Conservation (phyloP, 1,284 basidiomycete species). For the Butyriboletus appendiculatus region DNA sequence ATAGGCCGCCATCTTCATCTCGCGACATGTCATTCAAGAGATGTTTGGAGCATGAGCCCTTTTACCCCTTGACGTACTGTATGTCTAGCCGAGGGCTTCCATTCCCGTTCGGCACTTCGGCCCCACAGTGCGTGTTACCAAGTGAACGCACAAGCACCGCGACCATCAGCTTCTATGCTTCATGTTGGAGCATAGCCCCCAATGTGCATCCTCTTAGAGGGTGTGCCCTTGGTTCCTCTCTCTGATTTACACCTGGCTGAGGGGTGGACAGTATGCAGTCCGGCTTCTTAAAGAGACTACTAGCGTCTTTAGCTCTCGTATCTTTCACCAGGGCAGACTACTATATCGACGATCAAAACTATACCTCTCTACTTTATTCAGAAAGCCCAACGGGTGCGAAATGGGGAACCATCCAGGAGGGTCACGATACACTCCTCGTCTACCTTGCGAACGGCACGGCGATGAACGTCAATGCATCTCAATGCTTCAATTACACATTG, state of each 20-base stretch:
- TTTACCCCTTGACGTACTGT: too few species aligned
- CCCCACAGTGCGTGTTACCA: not conserved
- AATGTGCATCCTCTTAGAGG: too few species aligned
- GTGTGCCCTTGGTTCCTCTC: not conserved
- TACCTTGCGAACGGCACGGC: conserved; percentile 11
- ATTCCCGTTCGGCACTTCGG: too few species aligned
- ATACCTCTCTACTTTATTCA: conserved; percentile 16
- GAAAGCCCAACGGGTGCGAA: conserved; percentile 13
- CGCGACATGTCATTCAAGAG: too few species aligned
- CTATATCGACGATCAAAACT: conserved; percentile 22
- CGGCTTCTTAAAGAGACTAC: not conserved
- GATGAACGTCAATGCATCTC: conserved; percentile 19
- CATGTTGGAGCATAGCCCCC: not conserved
- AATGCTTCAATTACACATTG: conserved; percentile 22
- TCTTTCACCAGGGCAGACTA: conserved; percentile 16
- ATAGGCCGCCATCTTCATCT: too few species aligned
- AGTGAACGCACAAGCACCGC: not conserved
- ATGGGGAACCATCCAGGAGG: conserved; percentile 14
- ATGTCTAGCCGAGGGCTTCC: too few species aligned
- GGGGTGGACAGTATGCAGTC: conserved; percentile 5
- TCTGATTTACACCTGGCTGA: not conserved
- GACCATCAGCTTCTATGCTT: not conserved
- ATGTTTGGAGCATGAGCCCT: too few species aligned
- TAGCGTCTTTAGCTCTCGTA: conserved; percentile 2
- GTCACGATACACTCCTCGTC: conserved; percentile 13